Evolutionary conservation across 768 basidiomycete species (phyloP).

Genomic region (Cantharellus anzutake): DNA sequence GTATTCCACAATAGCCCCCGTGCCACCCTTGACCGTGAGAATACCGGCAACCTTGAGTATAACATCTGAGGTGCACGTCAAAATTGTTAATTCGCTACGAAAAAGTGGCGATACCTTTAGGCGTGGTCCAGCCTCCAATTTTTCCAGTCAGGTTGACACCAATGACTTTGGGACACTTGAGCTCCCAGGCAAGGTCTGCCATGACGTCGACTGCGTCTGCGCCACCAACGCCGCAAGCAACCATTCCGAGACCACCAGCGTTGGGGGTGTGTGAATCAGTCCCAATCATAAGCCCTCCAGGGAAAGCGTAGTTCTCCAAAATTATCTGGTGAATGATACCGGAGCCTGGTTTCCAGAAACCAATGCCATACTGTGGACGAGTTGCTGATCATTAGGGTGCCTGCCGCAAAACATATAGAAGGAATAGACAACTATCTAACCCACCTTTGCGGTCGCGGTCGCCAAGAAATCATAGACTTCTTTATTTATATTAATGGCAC

Average conservation of each 20-base stretch:
- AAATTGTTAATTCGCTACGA: not conserved
- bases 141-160: constrained; percentile 93
- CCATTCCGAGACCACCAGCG: constrained; percentile 97
- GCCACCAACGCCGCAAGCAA: constrained; percentile 98
- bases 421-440: constrained; percentile 4
- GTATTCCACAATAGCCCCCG: constrained; percentile 97
- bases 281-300: constrained; percentile 98
- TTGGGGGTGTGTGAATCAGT: constrained; percentile 99
- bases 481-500: constrained; percentile 86
- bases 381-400: not conserved
- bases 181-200: constrained; percentile 95
- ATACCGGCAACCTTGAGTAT: constrained; percentile 99
- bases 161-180: constrained; percentile 98
- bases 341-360: constrained; percentile 98
- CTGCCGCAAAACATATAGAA: not conserved
- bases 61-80: constrained; percentile 40
- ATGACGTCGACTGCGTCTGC: constrained; percentile 99
- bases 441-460: constrained; percentile 80
- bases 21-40: constrained; percentile 98
- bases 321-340: constrained; percentile 99
- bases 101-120: constrained; percentile 47
- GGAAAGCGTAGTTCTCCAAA: constrained; percentile 98
- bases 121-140: constrained; percentile 92
- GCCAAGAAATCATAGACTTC: constrained; percentile 99
- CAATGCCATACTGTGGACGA: constrained; percentile 67